Base-by-base conservation (phyloP, 2,329 filamentous ascomycete species). In the Trichophyton benhamiae region DNA sequence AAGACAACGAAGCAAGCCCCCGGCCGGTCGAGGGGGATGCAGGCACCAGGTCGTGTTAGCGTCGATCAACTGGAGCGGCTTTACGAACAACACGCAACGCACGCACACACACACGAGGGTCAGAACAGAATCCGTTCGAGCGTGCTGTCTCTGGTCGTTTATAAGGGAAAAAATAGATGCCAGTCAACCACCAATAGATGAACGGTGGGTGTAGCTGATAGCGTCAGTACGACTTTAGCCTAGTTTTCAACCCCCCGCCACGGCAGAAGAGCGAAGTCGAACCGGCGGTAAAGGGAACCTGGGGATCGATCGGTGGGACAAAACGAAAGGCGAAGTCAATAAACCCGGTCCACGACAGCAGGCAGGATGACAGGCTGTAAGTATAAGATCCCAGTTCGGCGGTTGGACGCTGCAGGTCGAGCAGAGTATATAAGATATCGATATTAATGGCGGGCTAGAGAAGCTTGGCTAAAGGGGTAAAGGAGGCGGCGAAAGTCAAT, bases 401-500 rank as follows among this genome's bases (percentile, higher is more conserved):
- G 49, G 49, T 33, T 55, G 11, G 49, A 20, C 49, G 49, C 27
- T 36, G 49, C 49, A 55, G 49, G 27, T 33, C 30, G 33, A 44
- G 13, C 6, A 44, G 41, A 55, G 27, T 33, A 55, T 55, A 55
- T 55, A 55, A n/a, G 49, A 30, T 49, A 7, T 20, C n/a, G 41
- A 48, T 11, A 27, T 8, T 25, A 27, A 49, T 49, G 46, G 46
- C 46, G 46, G 49, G 30, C 27, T 36, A 33, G 25, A 44, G 49
- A 36, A 33, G 49, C 49, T 55, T 55, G 49, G 49, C 49, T 36
- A 55, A 55, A 20, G 49, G 49, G 49, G 49, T 36, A 13, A 36
- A 55, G 49, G 30, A 55, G 49, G 49, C 20, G 49, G 49, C 49
- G n/a, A 55, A 55, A 55, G 49, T 55, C 49, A 55, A 55, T 58